Base-by-base conservation (phyloP, 1,284 basidiomycete genomes). In the Leccinum glutinopallens region DNA sequence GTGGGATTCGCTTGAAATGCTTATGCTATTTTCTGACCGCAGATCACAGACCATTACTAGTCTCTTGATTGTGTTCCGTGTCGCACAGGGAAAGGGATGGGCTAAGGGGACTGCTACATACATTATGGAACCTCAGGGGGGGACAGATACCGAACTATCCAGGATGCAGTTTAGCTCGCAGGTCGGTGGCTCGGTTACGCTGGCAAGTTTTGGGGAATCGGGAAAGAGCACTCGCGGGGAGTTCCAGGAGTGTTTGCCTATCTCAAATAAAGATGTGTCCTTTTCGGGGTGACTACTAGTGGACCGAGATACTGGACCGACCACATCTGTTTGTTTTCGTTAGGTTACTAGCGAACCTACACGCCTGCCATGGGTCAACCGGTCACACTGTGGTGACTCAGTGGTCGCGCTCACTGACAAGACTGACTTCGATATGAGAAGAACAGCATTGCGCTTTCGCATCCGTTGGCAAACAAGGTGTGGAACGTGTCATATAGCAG, bases 161-260 rank as follows among this genome's bases (percentile, higher is more conserved):
- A 53, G 13, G 51, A 29, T 29, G 51, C 22, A 17, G 15, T 29
- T 54, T 29, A 25, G 22, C 5, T 54, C 25, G 25, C 51, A 29
- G 19, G 43, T 6, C 15, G 25, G 51, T 22, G 51, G 22, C 25
- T 54, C 25, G 25, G 13, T 29, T 9, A 15, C 25, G 5, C 13
- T 15, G 25, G 49, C 22, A 25, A 25, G 22, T 25, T 25, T 37
- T 76, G 75, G 2, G 78, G 76, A 9, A 49, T 49, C 46, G 12
- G 19, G 46, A 19, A 19, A 19, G 10, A 4, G n/a, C 46, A 12
- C 10, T 19, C 46, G 19, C 19, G 46, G 46, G 9, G n/a, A 19
- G 19, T 49, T 49, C 10, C n/a, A 19, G 46, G 46, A 49, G 46
- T 6, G 46, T 49, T 19, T 49, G 46, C 19, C 9, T 7, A 7